Evolutionary conservation across 2,329 filamentous ascomycete genomes (phyloP).

Genomic region (Beauveria sp.): DNA sequence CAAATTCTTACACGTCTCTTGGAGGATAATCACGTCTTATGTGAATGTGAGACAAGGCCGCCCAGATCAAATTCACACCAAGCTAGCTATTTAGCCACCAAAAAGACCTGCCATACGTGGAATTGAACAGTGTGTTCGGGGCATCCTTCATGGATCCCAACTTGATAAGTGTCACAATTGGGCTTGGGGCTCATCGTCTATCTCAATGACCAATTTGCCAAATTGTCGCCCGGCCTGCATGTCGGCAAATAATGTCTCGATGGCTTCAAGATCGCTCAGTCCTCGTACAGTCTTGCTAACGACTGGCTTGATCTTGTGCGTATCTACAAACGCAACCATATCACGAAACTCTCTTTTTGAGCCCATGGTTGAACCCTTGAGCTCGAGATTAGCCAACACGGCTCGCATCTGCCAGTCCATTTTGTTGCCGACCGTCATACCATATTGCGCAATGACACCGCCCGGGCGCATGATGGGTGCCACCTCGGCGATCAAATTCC

Average conservation of each 20-base stretch:
- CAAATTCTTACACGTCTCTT: too few species aligned
- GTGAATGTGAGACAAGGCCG: too few species aligned
- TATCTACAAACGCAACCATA: slow-evolving; percentile 75
- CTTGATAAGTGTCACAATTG: slow-evolving; percentile 28
- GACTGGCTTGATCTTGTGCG: slow-evolving; percentile 67
- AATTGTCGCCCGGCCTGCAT: slow-evolving; percentile 84
- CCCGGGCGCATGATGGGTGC: slow-evolving; percentile 67
- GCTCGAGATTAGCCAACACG: slow-evolving; percentile 79
- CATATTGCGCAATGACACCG: slow-evolving; percentile 78
- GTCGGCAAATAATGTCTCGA: slow-evolving; percentile 77
- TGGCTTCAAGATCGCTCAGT: slow-evolving; percentile 64
- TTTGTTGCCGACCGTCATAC: slow-evolving; percentile 81
- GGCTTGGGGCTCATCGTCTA: slow-evolving; percentile 33
- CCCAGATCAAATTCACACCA: too few species aligned
- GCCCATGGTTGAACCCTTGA: slow-evolving; percentile 84
- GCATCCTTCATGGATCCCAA: neutral
- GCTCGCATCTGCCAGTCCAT: slow-evolving; percentile 84
- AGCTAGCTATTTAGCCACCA: too few species aligned
- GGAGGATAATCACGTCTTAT: too few species aligned
- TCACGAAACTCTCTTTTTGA: slow-evolving; percentile 83
- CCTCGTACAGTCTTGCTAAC: slow-evolving; percentile 68
- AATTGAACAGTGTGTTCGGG: too few species aligned
- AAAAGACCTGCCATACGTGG: too few species aligned
- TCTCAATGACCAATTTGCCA: slow-evolving; percentile 81
- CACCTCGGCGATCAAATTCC: slow-evolving; percentile 65